Percentiles rank a stretch among this genome's conserved stretches.
phyloP scores from a whole-genome alignment of 352 stramenopile species.

The Phytophthora kernoviae region DNA sequence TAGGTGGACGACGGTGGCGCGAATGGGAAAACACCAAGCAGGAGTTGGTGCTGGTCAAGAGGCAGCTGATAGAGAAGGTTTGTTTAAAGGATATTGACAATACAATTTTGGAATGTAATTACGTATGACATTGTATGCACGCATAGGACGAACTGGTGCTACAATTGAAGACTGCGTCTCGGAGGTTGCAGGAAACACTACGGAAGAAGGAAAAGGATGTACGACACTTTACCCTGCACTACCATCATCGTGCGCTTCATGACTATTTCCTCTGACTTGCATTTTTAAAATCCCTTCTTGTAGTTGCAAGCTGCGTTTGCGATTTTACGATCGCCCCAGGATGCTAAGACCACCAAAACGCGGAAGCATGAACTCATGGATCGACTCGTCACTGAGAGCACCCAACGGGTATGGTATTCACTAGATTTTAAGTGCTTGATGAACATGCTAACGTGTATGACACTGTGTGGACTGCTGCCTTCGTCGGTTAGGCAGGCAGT shows the following conservation, averaged over 20 bases:
- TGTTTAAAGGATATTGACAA: neutral
- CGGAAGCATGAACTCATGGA: constrained; percentile 63
- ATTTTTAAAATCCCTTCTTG: neutral
- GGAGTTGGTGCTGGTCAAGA: constrained; percentile 49
- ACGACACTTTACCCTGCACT: too few relatives aligned
- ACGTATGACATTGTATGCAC: neutral
- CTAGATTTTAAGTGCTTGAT: neutral
- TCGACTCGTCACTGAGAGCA: constrained; percentile 57
- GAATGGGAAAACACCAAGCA: constrained; percentile 67
- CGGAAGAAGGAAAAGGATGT: constrained; percentile 76
- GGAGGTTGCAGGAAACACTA: constrained; percentile 61
- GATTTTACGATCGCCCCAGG: constrained; percentile 59
- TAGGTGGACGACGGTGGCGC: constrained; percentile 58
- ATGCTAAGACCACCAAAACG: constrained; percentile 68
- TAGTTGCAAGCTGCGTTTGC: constrained; percentile 67
- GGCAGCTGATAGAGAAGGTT: constrained; percentile 50
- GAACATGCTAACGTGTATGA: constrained; percentile 6
- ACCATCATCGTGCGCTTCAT: too few relatives aligned
- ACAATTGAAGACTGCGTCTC: constrained; percentile 60
- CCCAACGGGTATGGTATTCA: constrained; percentile 47
- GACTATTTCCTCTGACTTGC: neutral
- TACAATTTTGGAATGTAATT: neutral
- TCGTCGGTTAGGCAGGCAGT: constrained; percentile 42
- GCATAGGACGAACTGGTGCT: constrained; percentile 56
- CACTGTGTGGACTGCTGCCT: neutral